Evolutionary conservation across 345 rosid genomes (phyloP), one percentile per base, ranked within the genome.

Genomic region (Citrus mangshanensis): DNA sequence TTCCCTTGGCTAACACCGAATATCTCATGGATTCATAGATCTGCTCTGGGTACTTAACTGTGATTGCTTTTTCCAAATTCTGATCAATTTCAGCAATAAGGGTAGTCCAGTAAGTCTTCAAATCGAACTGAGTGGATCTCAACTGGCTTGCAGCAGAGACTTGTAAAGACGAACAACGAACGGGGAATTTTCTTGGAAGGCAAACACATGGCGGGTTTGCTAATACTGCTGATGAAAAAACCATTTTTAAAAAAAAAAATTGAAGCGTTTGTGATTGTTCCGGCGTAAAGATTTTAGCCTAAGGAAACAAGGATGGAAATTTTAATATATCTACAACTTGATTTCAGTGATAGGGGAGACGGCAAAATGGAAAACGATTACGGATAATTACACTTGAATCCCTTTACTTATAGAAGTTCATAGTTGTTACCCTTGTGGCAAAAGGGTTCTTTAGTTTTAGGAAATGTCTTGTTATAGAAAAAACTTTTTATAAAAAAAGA

Each of bases 21-120:
- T 96, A 94, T 79, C 97, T 80, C 98, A 96, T 93, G n/a, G 97
- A 92, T 85, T 96, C 93, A 79, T 93, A 91, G 87, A 96, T 93
- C 90, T 82, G 74, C 16, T 83, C 84, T 1, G 98, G 99, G 81
- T 89, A 85, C 77, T 86, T 86, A 24, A 96, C 82, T 28, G 94
- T 87, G 61, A 96, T 84, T 8, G 97, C 97, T 68, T 89, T 88
- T 19, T 93, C 97, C 2, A 96, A 93, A 83, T 91, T 91, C 73
- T 86, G 84, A 75, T 93, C 87, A 82, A 96, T 93, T 82, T 94
- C 94, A 0, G 38, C 74, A 13, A 85, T 92, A 35, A 94, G 86
- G 30, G 88, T 85, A 5, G 82, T 78, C 99, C 98, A 96, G 74
- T 96, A 96, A 40, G 90, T 86, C 91, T 81, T 91, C 18, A 96